Evolutionary conservation across 164 flowering plant species (phyloP), one percentile per base, ranked within the genome.

Genomic region (Tinospora cordifolia): DNA sequence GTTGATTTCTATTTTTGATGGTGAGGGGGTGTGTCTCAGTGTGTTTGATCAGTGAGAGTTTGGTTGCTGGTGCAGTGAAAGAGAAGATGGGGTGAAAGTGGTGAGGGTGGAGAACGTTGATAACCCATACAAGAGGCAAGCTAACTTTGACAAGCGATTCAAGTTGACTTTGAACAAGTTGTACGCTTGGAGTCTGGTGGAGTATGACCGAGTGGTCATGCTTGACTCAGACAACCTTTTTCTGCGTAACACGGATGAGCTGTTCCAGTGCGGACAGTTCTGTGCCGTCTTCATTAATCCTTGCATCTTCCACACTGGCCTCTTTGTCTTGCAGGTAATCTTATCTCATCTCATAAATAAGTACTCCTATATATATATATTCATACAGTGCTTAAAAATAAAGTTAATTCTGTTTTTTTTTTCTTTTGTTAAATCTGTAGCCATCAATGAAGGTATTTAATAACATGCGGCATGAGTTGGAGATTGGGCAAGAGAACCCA

Each of bases 201-300:
- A 84, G 2, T 95, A 95, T 63, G 96, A 95, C 21, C 80, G 99
- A 24, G 96, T 95, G 7, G 89, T 95, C 73, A 92, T 95, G 99
- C 90, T 95, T 0, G 99, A 95, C 70, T 83, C 98, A 1, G 99
- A 95, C 67, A 95, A 95, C 68, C 86, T 95, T 59, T 92, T 95
- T 80, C 87, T 89, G 25, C 83, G 74, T 5, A 92, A 88, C 58
- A 83, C 98, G 0, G 99, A 92, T 66, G 98, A 95, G 74, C 75
- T 95, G 71, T 95, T 95, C 82, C 96, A 88, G 58, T 95, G 99
- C 71, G 99, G 99, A 17, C 88, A 89, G 63, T 95, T 90, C 72
- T 95, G 99, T 80, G 99, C 99, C 0, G 98, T 84, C 72, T 95
- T 95, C 84, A 95, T 95, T 82, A 95, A 95, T 69, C 99, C 99